phyloP scores from a whole-genome alignment of 306 rosid species.

The Dryas octopetala region DNA sequence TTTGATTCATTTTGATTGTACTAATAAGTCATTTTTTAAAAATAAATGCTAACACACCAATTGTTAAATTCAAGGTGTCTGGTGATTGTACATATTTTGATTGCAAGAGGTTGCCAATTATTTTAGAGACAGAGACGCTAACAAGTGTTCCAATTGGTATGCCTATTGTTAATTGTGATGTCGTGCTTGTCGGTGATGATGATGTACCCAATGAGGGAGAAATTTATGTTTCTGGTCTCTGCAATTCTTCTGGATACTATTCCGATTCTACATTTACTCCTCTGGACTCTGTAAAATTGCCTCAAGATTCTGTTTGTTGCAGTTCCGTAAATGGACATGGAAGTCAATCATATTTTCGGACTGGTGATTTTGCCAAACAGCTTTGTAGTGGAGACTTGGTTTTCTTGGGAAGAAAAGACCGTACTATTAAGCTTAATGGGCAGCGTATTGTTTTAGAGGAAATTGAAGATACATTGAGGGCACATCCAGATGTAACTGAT shows the following conservation, averaged over 20 bases:
- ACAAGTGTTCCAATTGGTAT: constrained; percentile 83
- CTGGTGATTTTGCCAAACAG: constrained; percentile 72
- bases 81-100: constrained; percentile 97
- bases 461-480: constrained; percentile 65
- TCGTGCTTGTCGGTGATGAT: constrained; percentile 52
- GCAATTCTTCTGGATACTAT: constrained; percentile 69
- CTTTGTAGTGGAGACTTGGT: constrained; percentile 73
- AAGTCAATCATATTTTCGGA: constrained; percentile 50
- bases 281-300: constrained; percentile 39
- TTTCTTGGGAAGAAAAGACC: constrained; percentile 88
- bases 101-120: constrained; percentile 78
- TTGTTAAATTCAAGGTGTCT: constrained; percentile 57
- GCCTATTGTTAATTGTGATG: constrained; percentile 75
- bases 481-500: constrained; percentile 61
- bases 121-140: constrained; percentile 57
- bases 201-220: constrained; percentile 63
- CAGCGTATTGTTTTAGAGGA: constrained; percentile 82
- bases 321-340: constrained; percentile 31
- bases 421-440: constrained; percentile 69
- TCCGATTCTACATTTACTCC: constrained; percentile 39
- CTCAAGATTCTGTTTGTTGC: constrained; percentile 30
- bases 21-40: not conserved
- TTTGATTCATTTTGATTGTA: too few relatives aligned
- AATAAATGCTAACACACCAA: constrained; percentile 21
- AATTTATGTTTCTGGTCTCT: constrained; percentile 73